These are phyloP conservation scores for Lumnitzera racemosa DNA, from an alignment of 345 rosid species.

Conservation along the genomic window DNA sequence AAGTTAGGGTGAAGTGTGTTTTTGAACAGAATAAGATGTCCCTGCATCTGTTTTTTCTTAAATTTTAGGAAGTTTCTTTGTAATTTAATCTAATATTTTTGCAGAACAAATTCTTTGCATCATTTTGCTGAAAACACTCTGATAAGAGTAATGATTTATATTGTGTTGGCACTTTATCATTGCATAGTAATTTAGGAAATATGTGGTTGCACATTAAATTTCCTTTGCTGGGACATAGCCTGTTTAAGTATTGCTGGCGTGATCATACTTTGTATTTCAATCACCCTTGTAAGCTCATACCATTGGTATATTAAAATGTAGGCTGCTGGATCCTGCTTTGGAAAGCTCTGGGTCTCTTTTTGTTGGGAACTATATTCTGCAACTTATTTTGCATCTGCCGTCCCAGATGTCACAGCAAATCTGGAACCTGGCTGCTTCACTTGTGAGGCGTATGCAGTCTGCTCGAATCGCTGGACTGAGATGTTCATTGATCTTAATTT, in stretches of 20 bases:
- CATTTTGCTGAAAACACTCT: too few species aligned
- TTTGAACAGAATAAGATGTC: too few species aligned
- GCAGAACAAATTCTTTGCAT: too few species aligned
- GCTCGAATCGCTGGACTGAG: slow-evolving; percentile 65
- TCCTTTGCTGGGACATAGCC: neutral
- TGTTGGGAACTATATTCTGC: slow-evolving; percentile 81
- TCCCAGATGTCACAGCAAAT: slow-evolving; percentile 80
- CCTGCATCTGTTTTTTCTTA: too few species aligned
- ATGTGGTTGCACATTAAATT: too few species aligned
- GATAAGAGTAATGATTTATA: too few species aligned
- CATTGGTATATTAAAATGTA: slow-evolving; percentile 16
- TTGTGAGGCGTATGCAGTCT: slow-evolving; percentile 81
- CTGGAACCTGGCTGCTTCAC: slow-evolving; percentile 67
- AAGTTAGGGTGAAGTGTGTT: too few species aligned
- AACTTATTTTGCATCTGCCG: slow-evolving; percentile 89
- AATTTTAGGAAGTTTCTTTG: too few species aligned
- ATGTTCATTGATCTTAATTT: slow-evolving; percentile 76
- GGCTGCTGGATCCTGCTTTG: slow-evolving; percentile 83
- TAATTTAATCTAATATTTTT: too few species aligned
- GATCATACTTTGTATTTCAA: neutral
- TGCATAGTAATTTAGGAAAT: too few species aligned
- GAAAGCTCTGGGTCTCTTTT: slow-evolving; percentile 95
- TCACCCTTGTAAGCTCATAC: too few species aligned
- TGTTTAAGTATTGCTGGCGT: neutral
- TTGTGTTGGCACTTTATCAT: too few species aligned